phyloP scores from a whole-genome alignment of 169 alveolate genomes.

The Cryptosporidium ryanae region DNA sequence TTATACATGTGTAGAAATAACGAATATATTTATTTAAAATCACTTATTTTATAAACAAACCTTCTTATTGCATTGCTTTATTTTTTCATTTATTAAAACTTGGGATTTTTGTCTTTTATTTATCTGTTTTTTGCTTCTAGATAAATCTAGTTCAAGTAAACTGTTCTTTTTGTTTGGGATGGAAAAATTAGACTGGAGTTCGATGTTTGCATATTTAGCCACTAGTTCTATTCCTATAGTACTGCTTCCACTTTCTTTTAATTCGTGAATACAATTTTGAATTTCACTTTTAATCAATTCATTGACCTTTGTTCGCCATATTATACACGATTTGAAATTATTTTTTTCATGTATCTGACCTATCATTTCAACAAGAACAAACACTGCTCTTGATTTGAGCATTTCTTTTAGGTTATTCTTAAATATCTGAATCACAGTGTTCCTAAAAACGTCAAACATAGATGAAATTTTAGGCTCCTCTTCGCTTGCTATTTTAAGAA shows the following conservation, averaged over 20 bases:
- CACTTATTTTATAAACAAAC: background rate
- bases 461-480: constrained; percentile 10
- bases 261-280: background rate
- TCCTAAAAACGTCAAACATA: constrained; percentile 46
- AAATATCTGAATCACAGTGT: background rate
- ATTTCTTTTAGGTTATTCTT: constrained; percentile 28
- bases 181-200: background rate
- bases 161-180: background rate
- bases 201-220: constrained; percentile 13
- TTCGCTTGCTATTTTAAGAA: constrained; percentile 44
- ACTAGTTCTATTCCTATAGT: constrained; percentile 52
- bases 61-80: background rate
- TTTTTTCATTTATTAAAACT: background rate
- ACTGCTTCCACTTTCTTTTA: constrained; percentile 4
- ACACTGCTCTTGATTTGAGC: constrained; percentile 66
- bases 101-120: background rate
- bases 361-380: constrained; percentile 59
- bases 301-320: constrained; percentile 36
- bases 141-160: background rate
- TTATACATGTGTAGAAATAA: background rate
- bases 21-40: background rate
- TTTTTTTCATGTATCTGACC: constrained; percentile 42
- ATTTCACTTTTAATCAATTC: constrained; percentile 30
- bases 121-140: background rate
- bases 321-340: constrained; percentile 27